These are phyloP conservation scores for Sodiomyces alkalinus DNA, from an alignment of 2,329 filamentous ascomycete species.

Conservation along the genomic window DNA sequence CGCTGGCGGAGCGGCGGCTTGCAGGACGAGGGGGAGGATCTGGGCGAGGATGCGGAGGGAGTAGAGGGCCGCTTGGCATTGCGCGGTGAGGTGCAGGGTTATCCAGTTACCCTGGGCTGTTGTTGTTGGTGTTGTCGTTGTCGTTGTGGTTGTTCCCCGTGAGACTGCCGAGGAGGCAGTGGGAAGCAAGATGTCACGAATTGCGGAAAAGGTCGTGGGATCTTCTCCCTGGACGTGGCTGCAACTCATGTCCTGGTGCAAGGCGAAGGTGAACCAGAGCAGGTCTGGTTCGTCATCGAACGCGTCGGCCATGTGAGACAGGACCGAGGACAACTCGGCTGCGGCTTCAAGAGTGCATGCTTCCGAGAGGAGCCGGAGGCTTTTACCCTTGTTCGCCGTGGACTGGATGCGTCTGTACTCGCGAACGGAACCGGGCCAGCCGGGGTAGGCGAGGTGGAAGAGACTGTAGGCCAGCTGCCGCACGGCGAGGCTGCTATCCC, in stretches of 20 bases:
- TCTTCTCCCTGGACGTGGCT: too few species aligned
- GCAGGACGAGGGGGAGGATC: conserved; percentile 19
- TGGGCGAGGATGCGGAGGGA: conserved; percentile 43
- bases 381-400: conserved; percentile 5
- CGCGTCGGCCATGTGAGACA: conserved; percentile 11
- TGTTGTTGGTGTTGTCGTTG: neutral
- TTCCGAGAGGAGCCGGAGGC: too few species aligned
- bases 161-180: too few species aligned
- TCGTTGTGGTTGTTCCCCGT: too few species aligned
- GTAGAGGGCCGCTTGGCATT: conserved; percentile 44
- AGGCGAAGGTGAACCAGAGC: conserved; percentile 4
- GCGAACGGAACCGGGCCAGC: conserved; percentile 10
- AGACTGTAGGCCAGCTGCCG: conserved; percentile 40
- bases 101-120: conserved; percentile 33
- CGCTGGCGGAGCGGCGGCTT: neutral
- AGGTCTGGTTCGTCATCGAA: conserved; percentile 6
- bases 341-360: conserved; percentile 4
- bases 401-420: conserved; percentile 21
- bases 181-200: too few species aligned
- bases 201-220: too few species aligned
- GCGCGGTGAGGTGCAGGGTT: conserved; percentile 44
- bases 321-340: conserved; percentile 5
- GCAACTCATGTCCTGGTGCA: conserved; percentile 6
- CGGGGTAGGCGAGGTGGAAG: conserved; percentile 13
- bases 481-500: conserved; percentile 34